Conservation (phyloP, 345 rosid species). For the Gossypioides kirkii region DNA sequence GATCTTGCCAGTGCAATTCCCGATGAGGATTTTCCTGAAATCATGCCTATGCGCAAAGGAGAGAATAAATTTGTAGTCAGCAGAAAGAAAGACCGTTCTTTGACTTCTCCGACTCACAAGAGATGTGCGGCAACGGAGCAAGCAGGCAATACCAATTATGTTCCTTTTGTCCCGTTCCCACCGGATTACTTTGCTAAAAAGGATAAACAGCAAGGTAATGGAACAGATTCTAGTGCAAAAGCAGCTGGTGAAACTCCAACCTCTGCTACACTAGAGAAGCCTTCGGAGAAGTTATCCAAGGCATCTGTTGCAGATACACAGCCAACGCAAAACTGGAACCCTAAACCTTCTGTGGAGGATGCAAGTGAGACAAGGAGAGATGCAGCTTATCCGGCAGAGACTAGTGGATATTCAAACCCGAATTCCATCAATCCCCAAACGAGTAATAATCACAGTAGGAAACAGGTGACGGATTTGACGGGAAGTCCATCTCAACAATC, state of each 20-base stretch:
- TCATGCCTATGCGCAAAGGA: slow-evolving; percentile 77
- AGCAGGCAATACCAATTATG: slow-evolving; percentile 49
- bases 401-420: slow-evolving; percentile 19
- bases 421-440: slow-evolving; percentile 18
- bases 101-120: slow-evolving; percentile 69
- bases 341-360: slow-evolving; percentile 13
- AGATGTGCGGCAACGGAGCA: slow-evolving; percentile 50
- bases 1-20: slow-evolving; percentile 39
- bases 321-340: slow-evolving; percentile 19
- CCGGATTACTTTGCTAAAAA: slow-evolving; percentile 65
- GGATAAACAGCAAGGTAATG: slow-evolving; percentile 34
- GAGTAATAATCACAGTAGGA: slow-evolving; percentile 12
- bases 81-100: slow-evolving; percentile 73
- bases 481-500: slow-evolving; percentile 22
- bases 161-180: slow-evolving; percentile 86
- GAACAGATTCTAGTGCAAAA: slow-evolving; percentile 18
- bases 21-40: slow-evolving; percentile 58
- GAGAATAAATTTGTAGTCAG: slow-evolving; percentile 73
- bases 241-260: slow-evolving; percentile 26
- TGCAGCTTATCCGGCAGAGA: slow-evolving; percentile 11
- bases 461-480: slow-evolving; percentile 5
- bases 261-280: slow-evolving; percentile 23
- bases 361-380: slow-evolving; percentile 10
- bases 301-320: slow-evolving; percentile 10
- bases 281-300: slow-evolving; percentile 11